Percentiles rank a stretch among this genome's conserved stretches.
Evolutionary conservation across 345 rosid genomes (phyloP).

Genomic region (Syzygium jambos): DNA sequence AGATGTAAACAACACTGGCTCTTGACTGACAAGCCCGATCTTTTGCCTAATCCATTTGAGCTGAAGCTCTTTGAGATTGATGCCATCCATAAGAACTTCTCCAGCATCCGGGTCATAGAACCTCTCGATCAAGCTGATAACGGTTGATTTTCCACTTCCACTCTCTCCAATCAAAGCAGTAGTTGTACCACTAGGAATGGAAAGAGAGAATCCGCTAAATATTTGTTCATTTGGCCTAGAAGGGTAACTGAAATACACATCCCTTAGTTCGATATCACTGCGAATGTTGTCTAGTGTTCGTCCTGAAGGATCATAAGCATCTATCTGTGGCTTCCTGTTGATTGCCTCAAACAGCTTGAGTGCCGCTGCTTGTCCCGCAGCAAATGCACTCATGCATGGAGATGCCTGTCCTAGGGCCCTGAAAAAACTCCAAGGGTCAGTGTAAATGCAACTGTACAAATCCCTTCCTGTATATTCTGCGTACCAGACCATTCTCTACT

Average conservation of each 20-base stretch:
- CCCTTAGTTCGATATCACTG: slow-evolving; percentile 26
- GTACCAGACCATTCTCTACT: background rate
- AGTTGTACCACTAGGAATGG: slow-evolving; percentile 25
- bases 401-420: slow-evolving; percentile 49
- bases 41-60: slow-evolving; percentile 34
- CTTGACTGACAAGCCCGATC: slow-evolving; percentile 47
- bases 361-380: slow-evolving; percentile 38
- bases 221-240: slow-evolving; percentile 32
- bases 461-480: background rate
- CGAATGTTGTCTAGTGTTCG: slow-evolving; percentile 13
- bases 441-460: background rate
- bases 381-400: slow-evolving; percentile 30
- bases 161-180: slow-evolving; percentile 43
- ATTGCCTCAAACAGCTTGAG: slow-evolving; percentile 37
- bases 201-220: slow-evolving; percentile 27
- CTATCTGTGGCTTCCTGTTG: slow-evolving; percentile 25
- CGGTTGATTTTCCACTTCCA: slow-evolving; percentile 45
- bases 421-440: background rate
- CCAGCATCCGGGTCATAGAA: slow-evolving; percentile 36
- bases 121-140: slow-evolving; percentile 30
- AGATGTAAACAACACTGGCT: slow-evolving; percentile 32
- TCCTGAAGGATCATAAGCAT: slow-evolving; percentile 21
- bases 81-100: slow-evolving; percentile 29
- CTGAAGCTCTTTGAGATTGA: slow-evolving; percentile 25
- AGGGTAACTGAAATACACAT: slow-evolving; percentile 31